A percentile compares a stretch with the other conserved stretches of the same genome.
Evolutionary conservation across 2,329 filamentous ascomycete genomes (phyloP).

Genomic region (Capronia americana): DNA sequence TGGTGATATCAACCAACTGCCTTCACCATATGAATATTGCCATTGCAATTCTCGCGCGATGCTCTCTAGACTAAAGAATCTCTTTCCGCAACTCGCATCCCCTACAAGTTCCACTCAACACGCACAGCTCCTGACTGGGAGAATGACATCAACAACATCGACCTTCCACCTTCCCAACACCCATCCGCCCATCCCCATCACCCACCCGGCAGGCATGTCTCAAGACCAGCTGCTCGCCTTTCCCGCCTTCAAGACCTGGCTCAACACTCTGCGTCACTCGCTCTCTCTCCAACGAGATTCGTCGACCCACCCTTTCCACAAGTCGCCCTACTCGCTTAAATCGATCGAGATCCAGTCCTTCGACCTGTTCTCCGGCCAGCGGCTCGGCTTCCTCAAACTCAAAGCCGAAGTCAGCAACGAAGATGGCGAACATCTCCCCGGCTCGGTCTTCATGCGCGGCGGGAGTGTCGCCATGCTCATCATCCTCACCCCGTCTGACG

Average conservation of each 20-base stretch:
- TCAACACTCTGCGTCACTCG: constrained; percentile 56
- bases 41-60: neutral
- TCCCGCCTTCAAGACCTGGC: constrained; percentile 63
- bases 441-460: constrained; percentile 63
- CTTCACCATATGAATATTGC: neutral
- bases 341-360: constrained; percentile 61
- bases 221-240: constrained; percentile 51
- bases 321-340: constrained; percentile 58
- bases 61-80: constrained; percentile 19
- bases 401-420: constrained; percentile 61
- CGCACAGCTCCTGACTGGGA: neutral
- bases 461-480: constrained; percentile 65
- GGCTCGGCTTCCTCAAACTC: constrained; percentile 64
- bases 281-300: constrained; percentile 53
- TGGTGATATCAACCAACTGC: neutral
- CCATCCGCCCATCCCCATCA: constrained; percentile 41
- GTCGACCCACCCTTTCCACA: constrained; percentile 58
- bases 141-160: constrained; percentile 20
- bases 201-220: constrained; percentile 52
- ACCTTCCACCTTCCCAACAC: constrained; percentile 31
- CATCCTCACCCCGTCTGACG: constrained; percentile 59
- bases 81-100: constrained; percentile 14
- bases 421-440: constrained; percentile 59
- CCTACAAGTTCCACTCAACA: neutral
- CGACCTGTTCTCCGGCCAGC: constrained; percentile 58